Conservation (phyloP, 305 asterid species). For the Fraxinus paxiana region DNA sequence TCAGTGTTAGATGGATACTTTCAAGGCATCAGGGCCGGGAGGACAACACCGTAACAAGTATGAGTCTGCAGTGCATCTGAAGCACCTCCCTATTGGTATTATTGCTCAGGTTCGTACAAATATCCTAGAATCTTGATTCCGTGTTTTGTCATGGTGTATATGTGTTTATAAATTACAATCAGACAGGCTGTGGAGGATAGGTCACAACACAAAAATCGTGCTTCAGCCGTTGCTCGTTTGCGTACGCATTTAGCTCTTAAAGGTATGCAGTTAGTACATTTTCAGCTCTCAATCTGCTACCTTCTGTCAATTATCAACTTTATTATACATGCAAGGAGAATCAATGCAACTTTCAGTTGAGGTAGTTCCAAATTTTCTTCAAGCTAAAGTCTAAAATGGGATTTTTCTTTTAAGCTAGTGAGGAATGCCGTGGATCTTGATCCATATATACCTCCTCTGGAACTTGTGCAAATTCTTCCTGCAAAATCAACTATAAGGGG, state of each 20-base stretch:
- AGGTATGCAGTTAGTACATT: slow-evolving; percentile 35
- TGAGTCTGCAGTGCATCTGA: slow-evolving; percentile 85
- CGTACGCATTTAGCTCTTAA: slow-evolving; percentile 67
- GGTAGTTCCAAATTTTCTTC: slow-evolving; percentile 11
- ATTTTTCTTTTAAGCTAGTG: slow-evolving; percentile 39
- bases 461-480: slow-evolving; percentile 81
- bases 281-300: not conserved
- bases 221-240: slow-evolving; percentile 65
- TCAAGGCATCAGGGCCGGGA: slow-evolving; percentile 79
- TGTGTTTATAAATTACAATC: slow-evolving; percentile 22
- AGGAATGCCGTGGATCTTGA: slow-evolving; percentile 80
- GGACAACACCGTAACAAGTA: slow-evolving; percentile 96
- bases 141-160: not conserved
- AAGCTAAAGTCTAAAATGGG: slow-evolving; percentile 8
- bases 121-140: slow-evolving; percentile 11
- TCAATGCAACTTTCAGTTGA: not conserved
- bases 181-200: slow-evolving; percentile 49
- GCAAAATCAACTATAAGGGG: slow-evolving; percentile 63
- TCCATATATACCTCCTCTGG: slow-evolving; percentile 64
- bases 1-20: slow-evolving; percentile 80
- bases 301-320: not conserved
- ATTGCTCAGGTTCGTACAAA: slow-evolving; percentile 58
- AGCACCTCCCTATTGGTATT: slow-evolving; percentile 79
- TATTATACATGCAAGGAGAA: not conserved
- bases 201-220: slow-evolving; percentile 43